These are phyloP conservation scores for Taphrina flavorubra DNA, from an alignment of 1,139 yeast species.

Conservation along the genomic window DNA sequence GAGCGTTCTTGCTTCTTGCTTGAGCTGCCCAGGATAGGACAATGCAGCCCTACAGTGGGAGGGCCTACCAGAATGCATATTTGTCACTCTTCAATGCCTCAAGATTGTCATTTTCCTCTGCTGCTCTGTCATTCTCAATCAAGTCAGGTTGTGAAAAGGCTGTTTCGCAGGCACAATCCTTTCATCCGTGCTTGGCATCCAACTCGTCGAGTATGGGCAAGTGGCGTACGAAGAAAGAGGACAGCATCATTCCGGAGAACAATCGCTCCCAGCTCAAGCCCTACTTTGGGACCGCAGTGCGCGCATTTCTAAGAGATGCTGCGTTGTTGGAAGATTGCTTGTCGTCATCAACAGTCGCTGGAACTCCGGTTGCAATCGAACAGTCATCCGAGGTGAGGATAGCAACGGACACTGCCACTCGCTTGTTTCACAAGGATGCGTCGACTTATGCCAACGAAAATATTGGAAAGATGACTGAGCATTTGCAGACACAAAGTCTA, in stretches of 20 bases:
- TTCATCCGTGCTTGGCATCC: too few species aligned
- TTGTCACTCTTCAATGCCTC: too few species aligned
- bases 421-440: not conserved
- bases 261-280: not conserved
- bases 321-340: not conserved
- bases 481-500: constrained; percentile 1
- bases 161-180: too few species aligned
- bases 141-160: too few species aligned
- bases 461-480: not conserved
- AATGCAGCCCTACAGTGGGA: too few species aligned
- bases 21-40: too few species aligned
- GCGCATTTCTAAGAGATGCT: constrained; percentile 22
- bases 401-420: not conserved
- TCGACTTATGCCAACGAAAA: not conserved
- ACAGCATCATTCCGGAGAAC: not conserved
- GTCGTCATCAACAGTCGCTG: not conserved
- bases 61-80: too few species aligned
- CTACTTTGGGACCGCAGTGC: not conserved
- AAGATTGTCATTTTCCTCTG: too few species aligned
- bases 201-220: not conserved
- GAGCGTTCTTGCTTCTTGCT: too few species aligned
- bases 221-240: constrained; percentile 4
- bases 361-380: not conserved
- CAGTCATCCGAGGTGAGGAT: not conserved
- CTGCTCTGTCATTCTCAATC: too few species aligned